These are phyloP conservation scores for Mycena floridula DNA, from an alignment of 768 basidiomycete species.

Conservation along the genomic window DNA sequence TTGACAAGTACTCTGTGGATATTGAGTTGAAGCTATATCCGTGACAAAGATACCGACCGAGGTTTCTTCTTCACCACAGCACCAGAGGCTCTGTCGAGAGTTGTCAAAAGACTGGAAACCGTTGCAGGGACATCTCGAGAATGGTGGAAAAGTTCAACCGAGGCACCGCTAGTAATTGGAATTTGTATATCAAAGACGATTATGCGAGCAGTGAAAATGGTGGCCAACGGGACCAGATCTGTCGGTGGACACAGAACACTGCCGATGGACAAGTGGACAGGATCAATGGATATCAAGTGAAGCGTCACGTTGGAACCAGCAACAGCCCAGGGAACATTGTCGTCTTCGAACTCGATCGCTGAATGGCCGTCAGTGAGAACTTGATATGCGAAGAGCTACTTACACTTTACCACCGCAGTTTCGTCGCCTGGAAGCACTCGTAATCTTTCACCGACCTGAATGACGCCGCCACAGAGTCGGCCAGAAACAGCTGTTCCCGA, in stretches of 20 bases:
- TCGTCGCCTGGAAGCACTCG: conserved; percentile 92
- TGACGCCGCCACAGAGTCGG: conserved; percentile 77
- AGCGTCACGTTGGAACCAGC: conserved; percentile 89
- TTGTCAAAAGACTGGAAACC: conserved; percentile 72
- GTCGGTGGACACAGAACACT: conserved; percentile 78
- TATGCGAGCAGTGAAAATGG: conserved; percentile 77
- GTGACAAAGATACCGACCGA: conserved; percentile 43
- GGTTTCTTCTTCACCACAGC: conserved; percentile 72
- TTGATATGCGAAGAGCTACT: background rate
- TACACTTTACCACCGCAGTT: conserved; percentile 70
- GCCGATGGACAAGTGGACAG: conserved; percentile 81
- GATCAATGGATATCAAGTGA: conserved; percentile 78
- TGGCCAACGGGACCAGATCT: conserved; percentile 70
- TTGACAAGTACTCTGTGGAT: conserved; percentile 74
- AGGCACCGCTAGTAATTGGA: conserved; percentile 83
- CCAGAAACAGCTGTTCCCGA: conserved; percentile 78
- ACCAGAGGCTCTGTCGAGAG: conserved; percentile 74
- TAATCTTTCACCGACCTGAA: conserved; percentile 88
- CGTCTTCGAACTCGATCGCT: conserved; percentile 87
- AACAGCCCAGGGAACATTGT: conserved; percentile 76
- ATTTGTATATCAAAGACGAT: conserved; percentile 90
- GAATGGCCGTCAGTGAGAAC: conserved; percentile 1
- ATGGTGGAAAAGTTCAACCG: conserved; percentile 93
- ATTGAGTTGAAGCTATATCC: background rate
- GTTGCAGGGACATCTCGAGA: conserved; percentile 89